Evolutionary conservation across 257 asterid genomes (phyloP), one percentile per base, ranked within the genome.

Genomic region (Galeopsis tetrahit): DNA sequence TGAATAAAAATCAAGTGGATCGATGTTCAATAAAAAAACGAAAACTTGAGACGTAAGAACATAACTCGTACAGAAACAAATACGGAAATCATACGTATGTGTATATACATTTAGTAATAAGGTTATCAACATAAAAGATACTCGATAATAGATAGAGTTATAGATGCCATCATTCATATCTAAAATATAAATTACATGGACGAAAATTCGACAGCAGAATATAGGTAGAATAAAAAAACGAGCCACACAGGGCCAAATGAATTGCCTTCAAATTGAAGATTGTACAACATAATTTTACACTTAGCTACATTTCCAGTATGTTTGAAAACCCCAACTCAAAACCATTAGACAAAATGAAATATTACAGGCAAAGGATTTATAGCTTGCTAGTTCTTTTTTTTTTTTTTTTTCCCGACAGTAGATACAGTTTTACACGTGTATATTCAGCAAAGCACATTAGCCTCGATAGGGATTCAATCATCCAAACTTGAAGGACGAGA

Each of bases 271-370:
- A 58, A 58, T 33, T 21, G 17, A 60, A 60, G 74, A 13, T 13
- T 56, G 66, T 64, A 63, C 42, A 53, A 63, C 62, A 32, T 58
- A 62, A 69, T 66, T 76, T 52, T 70, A 76, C 80, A 52, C 34
- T 57, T 52, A 64, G 76, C 42, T 67, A 70, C 56, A 72, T 40
- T 69, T 53, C 46, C 70, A 69, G 35, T 48, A 28, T 52, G 62
- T 56, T 21, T 35, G 4, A 13, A 28, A 58, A 17, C 14, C 52
- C 28, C 66, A 68, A 48, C 55, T 11, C 63, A 31, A 73, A 55
- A 56, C 79, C 51, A 63, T 46, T 17, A 48, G 55, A 43, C 40
- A 33, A 57, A 35, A 53, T 7, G 40, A 68, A 39, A 68, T 40
- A 73, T 56, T 62, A 57, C 66, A 32, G 38, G 44, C 57, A n/a